Evolutionary conservation across 176 grass and related monocot genomes (phyloP).

Genomic region (Alloteropsis semialata): DNA sequence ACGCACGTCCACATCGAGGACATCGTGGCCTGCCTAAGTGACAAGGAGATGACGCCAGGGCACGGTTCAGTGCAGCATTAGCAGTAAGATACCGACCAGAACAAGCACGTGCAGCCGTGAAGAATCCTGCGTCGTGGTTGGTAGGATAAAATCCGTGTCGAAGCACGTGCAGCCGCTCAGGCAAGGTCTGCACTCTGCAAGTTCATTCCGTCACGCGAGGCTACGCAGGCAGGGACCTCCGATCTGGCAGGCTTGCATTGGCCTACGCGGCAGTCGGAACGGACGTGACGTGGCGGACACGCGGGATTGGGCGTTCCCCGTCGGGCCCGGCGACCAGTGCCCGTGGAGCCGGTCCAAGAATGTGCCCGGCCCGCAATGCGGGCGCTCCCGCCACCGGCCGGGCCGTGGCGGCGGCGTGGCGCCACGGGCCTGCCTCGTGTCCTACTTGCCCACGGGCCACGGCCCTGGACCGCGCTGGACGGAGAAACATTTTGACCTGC

Average conservation of each 20-base stretch:
- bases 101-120: background rate
- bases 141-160: background rate
- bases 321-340: background rate
- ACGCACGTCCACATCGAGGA: background rate
- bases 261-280: background rate
- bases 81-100: background rate
- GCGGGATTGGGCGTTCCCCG: background rate
- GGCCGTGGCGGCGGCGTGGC: slow-evolving; percentile 23
- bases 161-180: background rate
- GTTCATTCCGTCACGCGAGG: background rate
- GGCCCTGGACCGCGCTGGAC: background rate
- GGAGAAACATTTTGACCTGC: background rate
- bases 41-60: background rate
- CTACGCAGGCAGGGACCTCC: background rate
- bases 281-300: background rate
- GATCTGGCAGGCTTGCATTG: background rate
- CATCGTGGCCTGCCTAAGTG: background rate
- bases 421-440: slow-evolving; percentile 20
- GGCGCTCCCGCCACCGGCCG: background rate
- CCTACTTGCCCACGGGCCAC: background rate
- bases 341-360: background rate
- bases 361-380: background rate
- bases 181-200: too few species aligned
- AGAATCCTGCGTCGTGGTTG: background rate
- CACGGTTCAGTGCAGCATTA: background rate